phyloP scores from a whole-genome alignment of 1,284 basidiomycete genomes.

The Vanrija humicola region DNA sequence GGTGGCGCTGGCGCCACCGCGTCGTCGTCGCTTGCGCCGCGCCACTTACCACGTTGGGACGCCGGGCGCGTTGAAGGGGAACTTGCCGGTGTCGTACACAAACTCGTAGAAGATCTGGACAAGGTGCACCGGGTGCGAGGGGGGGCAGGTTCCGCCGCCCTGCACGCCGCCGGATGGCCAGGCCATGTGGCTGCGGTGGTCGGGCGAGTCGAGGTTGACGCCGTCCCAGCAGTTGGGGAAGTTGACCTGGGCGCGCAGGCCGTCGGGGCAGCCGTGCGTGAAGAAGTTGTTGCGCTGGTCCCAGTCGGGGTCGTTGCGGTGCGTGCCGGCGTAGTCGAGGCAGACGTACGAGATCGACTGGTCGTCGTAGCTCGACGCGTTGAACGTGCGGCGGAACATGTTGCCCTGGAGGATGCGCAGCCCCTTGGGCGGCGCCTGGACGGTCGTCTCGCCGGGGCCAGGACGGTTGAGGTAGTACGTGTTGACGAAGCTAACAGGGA shows the following conservation, averaged over 20 bases:
- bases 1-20: too few species aligned
- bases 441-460: conserved; percentile 6
- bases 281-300: conserved; percentile 21
- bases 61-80: neutral
- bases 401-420: conserved; percentile 42
- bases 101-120: conserved; percentile 43
- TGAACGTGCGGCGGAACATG: conserved; percentile 20
- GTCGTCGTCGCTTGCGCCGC: too few species aligned
- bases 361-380: conserved; percentile 16
- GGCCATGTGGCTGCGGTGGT: conserved; percentile 43
- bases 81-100: neutral
- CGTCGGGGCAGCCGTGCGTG: conserved; percentile 21
- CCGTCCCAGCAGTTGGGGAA: conserved; percentile 48
- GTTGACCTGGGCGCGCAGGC: conserved; percentile 37
- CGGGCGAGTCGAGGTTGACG: conserved; percentile 30
- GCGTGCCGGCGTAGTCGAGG: conserved; percentile 24
- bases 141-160: conserved; percentile 35
- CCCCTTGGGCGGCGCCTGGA: conserved; percentile 34
- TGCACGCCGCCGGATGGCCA: conserved; percentile 26
- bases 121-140: conserved; percentile 2
- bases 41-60: conserved; percentile 6
- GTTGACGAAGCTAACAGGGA: conserved; percentile 16
- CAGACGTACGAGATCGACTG: conserved; percentile 40
- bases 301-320: conserved; percentile 4
- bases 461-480: conserved; percentile 25